Percentiles rank a stretch among this genome's conserved stretches.
phyloP scores from a whole-genome alignment of 352 stramenopile species.

The Phytophthora quininea region DNA sequence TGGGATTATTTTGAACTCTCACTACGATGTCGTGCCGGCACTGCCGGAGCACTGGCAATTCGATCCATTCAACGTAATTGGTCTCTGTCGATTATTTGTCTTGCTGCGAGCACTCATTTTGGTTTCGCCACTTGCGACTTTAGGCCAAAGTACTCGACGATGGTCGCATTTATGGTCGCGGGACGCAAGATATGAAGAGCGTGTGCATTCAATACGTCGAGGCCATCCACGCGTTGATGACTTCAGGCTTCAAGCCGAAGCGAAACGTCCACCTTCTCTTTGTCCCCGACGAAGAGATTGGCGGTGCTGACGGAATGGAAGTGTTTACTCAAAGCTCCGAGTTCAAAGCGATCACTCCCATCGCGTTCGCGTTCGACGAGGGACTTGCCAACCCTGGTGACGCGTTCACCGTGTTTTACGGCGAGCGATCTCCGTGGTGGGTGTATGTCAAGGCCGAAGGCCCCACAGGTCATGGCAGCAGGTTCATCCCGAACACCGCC shows the following conservation, averaged over 20 bases:
- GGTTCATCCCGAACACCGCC: conserved; percentile 96
- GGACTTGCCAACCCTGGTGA: conserved; percentile 91
- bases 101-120: no score
- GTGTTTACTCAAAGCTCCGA: conserved; percentile 84
- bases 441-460: conserved; percentile 85
- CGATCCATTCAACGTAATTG: conserved; percentile 86
- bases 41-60: conserved; percentile 89
- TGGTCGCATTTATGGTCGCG: conserved; percentile 93
- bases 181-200: conserved; percentile 96
- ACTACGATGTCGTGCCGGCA: conserved; percentile 97
- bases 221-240: conserved; percentile 78
- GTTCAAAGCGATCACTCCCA: conserved; percentile 80
- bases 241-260: conserved; percentile 73
- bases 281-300: conserved; percentile 95
- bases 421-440: conserved; percentile 94
- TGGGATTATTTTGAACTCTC: conserved; percentile 94
- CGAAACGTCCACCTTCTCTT: conserved; percentile 94
- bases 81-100: no score
- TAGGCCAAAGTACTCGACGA: conserved; percentile 86
- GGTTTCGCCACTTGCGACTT: no score
- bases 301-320: conserved; percentile 93
- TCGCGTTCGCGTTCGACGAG: conserved; percentile 96
- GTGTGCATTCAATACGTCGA: conserved; percentile 97
- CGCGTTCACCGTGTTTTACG: conserved; percentile 96
- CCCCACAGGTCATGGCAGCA: conserved; percentile 87